Base-by-base conservation (phyloP, 768 basidiomycete genomes). In the Trametes villosa region DNA sequence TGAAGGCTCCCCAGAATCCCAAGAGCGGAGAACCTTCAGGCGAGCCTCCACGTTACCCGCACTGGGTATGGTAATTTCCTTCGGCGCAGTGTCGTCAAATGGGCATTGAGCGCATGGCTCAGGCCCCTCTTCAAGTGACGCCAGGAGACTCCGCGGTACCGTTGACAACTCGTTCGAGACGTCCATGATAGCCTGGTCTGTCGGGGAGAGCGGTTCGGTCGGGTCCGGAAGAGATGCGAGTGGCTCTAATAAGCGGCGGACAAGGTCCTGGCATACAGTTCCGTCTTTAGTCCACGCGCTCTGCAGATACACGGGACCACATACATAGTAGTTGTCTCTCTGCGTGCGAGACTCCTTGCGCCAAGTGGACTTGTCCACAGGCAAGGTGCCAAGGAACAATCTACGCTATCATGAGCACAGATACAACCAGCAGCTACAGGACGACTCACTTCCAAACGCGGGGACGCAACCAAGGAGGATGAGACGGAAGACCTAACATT, bases 391-490 rank as follows among this genome's bases (percentile, higher is more conserved):
- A 53, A 92, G 78, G 50, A 91, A 75, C 29, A 92, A 66, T 29
- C 62, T 63, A 26, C 67, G 88, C 90, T 38, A 20, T 30, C 0
- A 63, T 55, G 63, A 41, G 59, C n/a, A 44, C 29, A 29, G 46
- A 59, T 56, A 30, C 15, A 33, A 36, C 38, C 17, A 44, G 24
- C 12, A 48, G 20, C 38, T 24, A 33, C 44, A 41, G 27, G 17
- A 38, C 8, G 30, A 75, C 86, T 70, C 62, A 89, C 91, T 84
- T 89, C 91, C 91, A 92, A 66, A 89, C 78, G 42, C 88, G 80
- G 29, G 90, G 88, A 41, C 91, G 82, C 63, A 92, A 77, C 88
- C 89, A 92, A 5, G 80, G 74, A 42, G 91, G 91, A 66, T 88
- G 80, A 65, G 89, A 84, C 49, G 90, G 88, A 46, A 92, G 81